These are phyloP conservation scores for Pneumocystis jirovecii DNA, from an alignment of 1,139 yeast species.

Conservation along the genomic window DNA sequence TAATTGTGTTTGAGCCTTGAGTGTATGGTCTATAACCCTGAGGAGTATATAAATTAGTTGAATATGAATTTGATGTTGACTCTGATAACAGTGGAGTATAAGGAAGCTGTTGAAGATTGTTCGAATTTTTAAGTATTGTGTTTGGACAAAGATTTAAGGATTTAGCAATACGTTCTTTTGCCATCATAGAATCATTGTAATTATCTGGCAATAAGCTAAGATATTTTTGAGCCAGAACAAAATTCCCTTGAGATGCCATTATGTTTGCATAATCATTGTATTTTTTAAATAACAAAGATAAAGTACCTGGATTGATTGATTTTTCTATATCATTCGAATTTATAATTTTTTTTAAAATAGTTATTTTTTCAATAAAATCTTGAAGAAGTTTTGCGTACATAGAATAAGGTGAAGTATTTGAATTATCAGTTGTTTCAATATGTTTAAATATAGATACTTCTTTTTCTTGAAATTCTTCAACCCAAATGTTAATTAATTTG, in stretches of 20 bases:
- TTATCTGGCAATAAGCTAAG: slow-evolving; percentile 56
- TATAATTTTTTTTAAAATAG: slow-evolving; percentile 49
- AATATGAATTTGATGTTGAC: background rate
- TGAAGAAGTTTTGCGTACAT: slow-evolving; percentile 76
- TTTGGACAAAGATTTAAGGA: slow-evolving; percentile 20
- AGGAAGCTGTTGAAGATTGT: background rate
- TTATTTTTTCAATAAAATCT: slow-evolving; percentile 68
- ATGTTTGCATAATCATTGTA: slow-evolving; percentile 66
- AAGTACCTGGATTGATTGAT: slow-evolving; percentile 24
- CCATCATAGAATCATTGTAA: slow-evolving; percentile 43
- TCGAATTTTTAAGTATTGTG: background rate
- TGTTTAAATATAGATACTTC: slow-evolving; percentile 39
- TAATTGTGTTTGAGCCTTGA: background rate
- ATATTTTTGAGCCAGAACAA: slow-evolving; percentile 63
- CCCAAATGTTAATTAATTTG: slow-evolving; percentile 71
- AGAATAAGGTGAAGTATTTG: slow-evolving; percentile 49
- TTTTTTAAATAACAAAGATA: slow-evolving; percentile 41
- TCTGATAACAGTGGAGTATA: background rate
- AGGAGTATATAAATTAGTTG: background rate
- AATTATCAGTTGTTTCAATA: slow-evolving; percentile 7
- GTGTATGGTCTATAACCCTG: background rate
- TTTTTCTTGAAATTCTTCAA: slow-evolving; percentile 48
- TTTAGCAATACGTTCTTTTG: slow-evolving; percentile 61
- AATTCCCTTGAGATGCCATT: slow-evolving; percentile 70
- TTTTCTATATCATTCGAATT: slow-evolving; percentile 25